Conservation (phyloP, 139 green algal species). For the Mychonastes homosphaera region DNA sequence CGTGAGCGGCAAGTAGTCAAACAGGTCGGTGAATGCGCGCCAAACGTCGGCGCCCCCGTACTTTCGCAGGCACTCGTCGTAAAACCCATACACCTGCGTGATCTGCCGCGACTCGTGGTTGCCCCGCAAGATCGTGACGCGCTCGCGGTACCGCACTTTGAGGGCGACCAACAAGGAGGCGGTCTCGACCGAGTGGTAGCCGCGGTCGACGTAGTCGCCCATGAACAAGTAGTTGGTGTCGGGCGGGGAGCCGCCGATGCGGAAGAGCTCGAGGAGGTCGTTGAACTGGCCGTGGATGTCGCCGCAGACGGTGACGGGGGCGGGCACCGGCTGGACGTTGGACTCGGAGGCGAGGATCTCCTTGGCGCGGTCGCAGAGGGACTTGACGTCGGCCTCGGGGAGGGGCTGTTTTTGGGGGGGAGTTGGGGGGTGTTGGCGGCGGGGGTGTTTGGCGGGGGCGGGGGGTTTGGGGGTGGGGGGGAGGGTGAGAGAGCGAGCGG, state of each 20-base stretch:
- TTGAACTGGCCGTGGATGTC: conserved; percentile 98
- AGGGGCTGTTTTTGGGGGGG: too few species aligned
- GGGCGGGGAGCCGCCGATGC: conserved; percentile 83
- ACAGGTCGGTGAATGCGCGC: conserved; percentile 98
- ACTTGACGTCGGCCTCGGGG: conserved; percentile 77
- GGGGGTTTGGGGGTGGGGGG: too few species aligned
- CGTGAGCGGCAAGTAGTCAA: conserved; percentile 97
- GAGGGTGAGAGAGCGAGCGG: too few species aligned
- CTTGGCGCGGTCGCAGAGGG: conserved; percentile 85
- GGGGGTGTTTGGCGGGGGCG: too few species aligned
- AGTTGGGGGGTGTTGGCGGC: too few species aligned
- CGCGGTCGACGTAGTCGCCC: conserved; percentile 97
- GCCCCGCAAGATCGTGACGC: conserved; percentile 94
- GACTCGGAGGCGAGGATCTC: conserved; percentile 84
- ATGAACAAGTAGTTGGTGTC: conserved; percentile 99
- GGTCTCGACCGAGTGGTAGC: conserved; percentile 96
- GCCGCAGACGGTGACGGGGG: conserved; percentile 93
- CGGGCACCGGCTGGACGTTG: conserved; percentile 92
- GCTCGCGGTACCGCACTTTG: conserved; percentile 85
- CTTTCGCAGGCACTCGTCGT: conserved; percentile 99
- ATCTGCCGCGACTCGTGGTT: conserved; percentile 99
- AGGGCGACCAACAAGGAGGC: conserved; percentile 81
- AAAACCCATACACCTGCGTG: conserved; percentile 98
- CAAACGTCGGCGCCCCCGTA: conserved; percentile 97
- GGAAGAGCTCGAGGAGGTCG: conserved; percentile 92